Conservation (phyloP, 352 stramenopile genomes). For the Phytophthora melonis region DNA sequence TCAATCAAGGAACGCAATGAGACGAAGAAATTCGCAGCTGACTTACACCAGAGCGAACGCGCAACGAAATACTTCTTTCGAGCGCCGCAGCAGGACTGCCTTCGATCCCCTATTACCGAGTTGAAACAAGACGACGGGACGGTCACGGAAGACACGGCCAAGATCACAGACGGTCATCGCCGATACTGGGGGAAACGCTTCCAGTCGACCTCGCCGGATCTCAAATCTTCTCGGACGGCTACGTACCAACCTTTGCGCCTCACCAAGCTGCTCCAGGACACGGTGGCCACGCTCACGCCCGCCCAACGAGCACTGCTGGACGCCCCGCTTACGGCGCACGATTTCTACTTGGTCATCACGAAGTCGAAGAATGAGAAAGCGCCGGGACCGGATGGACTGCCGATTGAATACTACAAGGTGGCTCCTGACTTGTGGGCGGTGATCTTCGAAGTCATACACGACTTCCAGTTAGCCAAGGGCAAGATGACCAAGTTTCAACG, state of each 20-base stretch:
- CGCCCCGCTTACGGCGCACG: slow-evolving; percentile 18
- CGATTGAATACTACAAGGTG: slow-evolving; percentile 32
- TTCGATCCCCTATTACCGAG: slow-evolving; percentile 10
- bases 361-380: slow-evolving; percentile 19
- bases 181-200: slow-evolving; percentile 11
- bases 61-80: slow-evolving; percentile 21
- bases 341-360: slow-evolving; percentile 28
- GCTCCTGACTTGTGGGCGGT: slow-evolving; percentile 1
- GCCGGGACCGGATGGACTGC: slow-evolving; percentile 16
- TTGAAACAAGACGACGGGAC: slow-evolving; percentile 1
- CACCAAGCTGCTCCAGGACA: neutral
- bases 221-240: slow-evolving; percentile 1
- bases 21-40: slow-evolving; percentile 23
- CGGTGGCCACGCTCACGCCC: neutral
- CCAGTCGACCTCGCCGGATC: slow-evolving; percentile 23
- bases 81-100: slow-evolving; percentile 13
- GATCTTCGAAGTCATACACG: slow-evolving; percentile 24
- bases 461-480: slow-evolving; percentile 4
- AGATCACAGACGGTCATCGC: slow-evolving; percentile 10
- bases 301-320: neutral
- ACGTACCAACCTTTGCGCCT: slow-evolving; percentile 2
- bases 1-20: slow-evolving; percentile 13
- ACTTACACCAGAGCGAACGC: slow-evolving; percentile 20
- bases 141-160: slow-evolving; percentile 5
- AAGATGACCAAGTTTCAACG: slow-evolving; percentile 35